Percentiles rank a stretch among this genome's conserved stretches.
These are phyloP conservation scores for Populus alba DNA, from an alignment of 345 rosid genomes.

Conservation along the genomic window DNA sequence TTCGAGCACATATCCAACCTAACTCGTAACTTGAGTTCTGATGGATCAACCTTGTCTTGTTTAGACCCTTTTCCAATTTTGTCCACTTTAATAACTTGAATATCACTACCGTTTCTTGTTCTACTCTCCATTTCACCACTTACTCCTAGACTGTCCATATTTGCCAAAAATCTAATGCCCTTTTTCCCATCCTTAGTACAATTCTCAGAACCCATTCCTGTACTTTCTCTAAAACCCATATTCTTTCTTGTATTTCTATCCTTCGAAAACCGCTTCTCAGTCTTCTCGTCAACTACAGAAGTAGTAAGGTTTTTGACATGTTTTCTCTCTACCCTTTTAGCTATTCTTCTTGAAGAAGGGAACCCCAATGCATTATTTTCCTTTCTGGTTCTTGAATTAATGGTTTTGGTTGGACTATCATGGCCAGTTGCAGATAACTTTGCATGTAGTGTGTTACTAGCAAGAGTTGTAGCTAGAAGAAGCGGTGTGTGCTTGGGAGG, in stretches of 20 bases:
- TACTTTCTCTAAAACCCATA: slow-evolving; percentile 9
- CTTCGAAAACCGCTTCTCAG: slow-evolving; percentile 15
- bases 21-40: slow-evolving; percentile 23
- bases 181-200: slow-evolving; percentile 20
- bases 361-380: slow-evolving; percentile 24
- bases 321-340: slow-evolving; percentile 12
- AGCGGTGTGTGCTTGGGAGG: slow-evolving; percentile 25
- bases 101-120: slow-evolving; percentile 7
- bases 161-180: background rate
- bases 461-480: slow-evolving; percentile 12
- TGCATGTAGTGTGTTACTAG: slow-evolving; percentile 9
- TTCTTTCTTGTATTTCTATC: slow-evolving; percentile 15
- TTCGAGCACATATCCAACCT: slow-evolving; percentile 61
- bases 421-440: slow-evolving; percentile 31
- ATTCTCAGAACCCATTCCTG: slow-evolving; percentile 22
- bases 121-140: slow-evolving; percentile 12
- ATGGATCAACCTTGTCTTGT: slow-evolving; percentile 30
- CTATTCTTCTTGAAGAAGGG: slow-evolving; percentile 20
- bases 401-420: slow-evolving; percentile 14
- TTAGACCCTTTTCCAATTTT: slow-evolving; percentile 21
- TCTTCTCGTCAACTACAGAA: slow-evolving; percentile 30
- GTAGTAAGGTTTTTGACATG: slow-evolving; percentile 22
- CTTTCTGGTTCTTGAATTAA: slow-evolving; percentile 16
- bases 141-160: background rate
- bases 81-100: slow-evolving; percentile 13